These are phyloP conservation scores for Leccinum huronense DNA, from an alignment of 1,284 basidiomycete species.

Conservation along the genomic window DNA sequence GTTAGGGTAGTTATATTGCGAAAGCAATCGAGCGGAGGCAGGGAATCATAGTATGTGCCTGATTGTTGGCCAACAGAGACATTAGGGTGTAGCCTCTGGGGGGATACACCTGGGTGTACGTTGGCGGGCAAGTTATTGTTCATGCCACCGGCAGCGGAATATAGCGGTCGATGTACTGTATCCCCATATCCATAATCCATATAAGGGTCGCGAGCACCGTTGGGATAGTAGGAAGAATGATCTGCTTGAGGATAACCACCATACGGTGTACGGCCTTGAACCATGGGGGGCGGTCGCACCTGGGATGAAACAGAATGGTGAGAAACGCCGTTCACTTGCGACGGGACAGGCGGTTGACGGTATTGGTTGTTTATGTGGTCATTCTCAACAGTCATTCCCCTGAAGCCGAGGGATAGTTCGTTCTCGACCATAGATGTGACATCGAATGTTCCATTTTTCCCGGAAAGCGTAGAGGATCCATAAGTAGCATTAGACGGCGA, in stretches of 20 bases:
- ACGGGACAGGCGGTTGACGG: conserved; percentile 27
- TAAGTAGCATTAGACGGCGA: conserved; percentile 46
- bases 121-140: conserved; percentile 43
- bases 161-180: conserved; percentile 51
- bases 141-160: conserved; percentile 45
- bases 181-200: conserved; percentile 52
- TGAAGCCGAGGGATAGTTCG: conserved; percentile 56
- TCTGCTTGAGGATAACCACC: conserved; percentile 53
- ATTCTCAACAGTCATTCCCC: conserved; percentile 69
- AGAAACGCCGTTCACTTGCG: conserved; percentile 26
- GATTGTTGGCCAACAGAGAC: conserved; percentile 49
- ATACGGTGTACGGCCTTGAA: conserved; percentile 49
- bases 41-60: conserved; percentile 61
- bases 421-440: conserved; percentile 47
- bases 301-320: conserved; percentile 33
- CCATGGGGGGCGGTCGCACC: conserved; percentile 42
- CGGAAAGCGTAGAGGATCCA: conserved; percentile 36
- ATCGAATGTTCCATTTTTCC: conserved; percentile 44
- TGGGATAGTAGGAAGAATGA: conserved; percentile 55
- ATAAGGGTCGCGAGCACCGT: conserved; percentile 46
- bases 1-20: conserved; percentile 60
- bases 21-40: conserved; percentile 45
- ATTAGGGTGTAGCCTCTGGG: conserved; percentile 47
- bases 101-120: conserved; percentile 48
- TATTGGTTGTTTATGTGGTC: conserved; percentile 43